These are phyloP conservation scores for Fusarium illudens DNA, from an alignment of 2,329 filamentous ascomycete species.

Conservation along the genomic window DNA sequence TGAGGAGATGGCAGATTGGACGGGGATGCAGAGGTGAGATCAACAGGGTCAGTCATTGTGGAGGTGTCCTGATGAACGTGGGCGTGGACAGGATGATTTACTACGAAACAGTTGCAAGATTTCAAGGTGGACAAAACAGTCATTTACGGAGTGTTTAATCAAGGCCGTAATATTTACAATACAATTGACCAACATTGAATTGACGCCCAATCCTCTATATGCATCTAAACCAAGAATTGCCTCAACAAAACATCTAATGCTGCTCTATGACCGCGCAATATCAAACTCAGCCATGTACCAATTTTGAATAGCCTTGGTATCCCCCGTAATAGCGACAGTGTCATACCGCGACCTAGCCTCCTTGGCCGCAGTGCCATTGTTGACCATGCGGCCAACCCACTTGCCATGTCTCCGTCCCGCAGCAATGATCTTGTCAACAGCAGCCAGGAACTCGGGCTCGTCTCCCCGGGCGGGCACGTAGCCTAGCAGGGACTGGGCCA, in stretches of 20 bases:
- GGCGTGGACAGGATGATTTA: not conserved
- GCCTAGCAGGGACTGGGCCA: slow-evolving; percentile 50
- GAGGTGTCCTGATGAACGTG: not conserved
- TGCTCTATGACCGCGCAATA: slow-evolving; percentile 43
- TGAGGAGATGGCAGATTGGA: not conserved
- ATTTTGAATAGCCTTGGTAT: slow-evolving; percentile 58
- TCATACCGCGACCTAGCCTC: slow-evolving; percentile 51
- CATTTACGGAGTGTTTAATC: not conserved
- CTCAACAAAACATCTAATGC: not conserved
- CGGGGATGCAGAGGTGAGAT: not conserved
- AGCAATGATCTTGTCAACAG: slow-evolving; percentile 55
- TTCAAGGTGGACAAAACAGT: not conserved
- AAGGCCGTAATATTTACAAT: not conserved
- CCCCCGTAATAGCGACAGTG: slow-evolving; percentile 54
- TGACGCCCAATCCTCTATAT: slow-evolving; percentile 1
- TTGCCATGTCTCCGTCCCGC: slow-evolving; percentile 59
- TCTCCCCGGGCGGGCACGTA: slow-evolving; percentile 56
- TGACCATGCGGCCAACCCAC: slow-evolving; percentile 58
- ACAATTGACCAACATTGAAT: not conserved
- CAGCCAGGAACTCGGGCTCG: slow-evolving; percentile 57
- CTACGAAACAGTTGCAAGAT: not conserved
- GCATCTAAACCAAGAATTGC: not conserved
- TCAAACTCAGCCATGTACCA: slow-evolving; percentile 56
- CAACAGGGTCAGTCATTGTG: not conserved
- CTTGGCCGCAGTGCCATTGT: slow-evolving; percentile 54